A percentile compares a stretch with the other conserved stretches of the same genome.
These are phyloP conservation scores for Malus sylvestris DNA, from an alignment of 306 rosid genomes.

Conservation along the genomic window DNA sequence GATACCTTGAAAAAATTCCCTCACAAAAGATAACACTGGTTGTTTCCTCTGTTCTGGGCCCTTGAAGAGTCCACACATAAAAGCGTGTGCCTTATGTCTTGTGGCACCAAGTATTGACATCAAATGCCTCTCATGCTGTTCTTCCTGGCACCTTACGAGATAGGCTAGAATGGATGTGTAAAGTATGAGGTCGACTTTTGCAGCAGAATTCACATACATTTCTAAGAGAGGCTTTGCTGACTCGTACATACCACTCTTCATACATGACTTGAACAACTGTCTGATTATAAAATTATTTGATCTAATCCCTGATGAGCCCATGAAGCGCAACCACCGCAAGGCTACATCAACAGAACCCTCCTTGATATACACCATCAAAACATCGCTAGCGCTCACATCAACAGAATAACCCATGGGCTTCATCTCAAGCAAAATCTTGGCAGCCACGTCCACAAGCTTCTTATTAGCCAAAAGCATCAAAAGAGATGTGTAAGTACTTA, in stretches of 20 bases:
- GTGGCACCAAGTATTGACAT: constrained; percentile 85
- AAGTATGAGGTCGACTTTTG: constrained; percentile 88
- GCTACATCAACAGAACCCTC: constrained; percentile 90
- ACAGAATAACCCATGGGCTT: constrained; percentile 87
- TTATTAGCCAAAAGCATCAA: constrained; percentile 76
- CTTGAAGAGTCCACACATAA: constrained; percentile 90
- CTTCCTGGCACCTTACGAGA: constrained; percentile 93
- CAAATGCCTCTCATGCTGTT: constrained; percentile 75
- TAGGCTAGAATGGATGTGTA: constrained; percentile 89
- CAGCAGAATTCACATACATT: constrained; percentile 74
- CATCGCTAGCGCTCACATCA: constrained; percentile 89
- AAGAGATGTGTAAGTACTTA: constrained; percentile 75
- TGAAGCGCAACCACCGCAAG: constrained; percentile 85
- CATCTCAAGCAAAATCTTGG: constrained; percentile 88
- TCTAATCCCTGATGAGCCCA: constrained; percentile 89
- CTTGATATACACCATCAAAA: constrained; percentile 87
- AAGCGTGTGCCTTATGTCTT: constrained; percentile 72
- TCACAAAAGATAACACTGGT: constrained; percentile 70
- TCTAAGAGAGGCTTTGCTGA: constrained; percentile 89
- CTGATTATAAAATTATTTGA: constrained; percentile 83
- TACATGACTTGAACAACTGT: constrained; percentile 88
- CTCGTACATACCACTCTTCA: constrained; percentile 75
- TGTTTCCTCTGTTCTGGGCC: constrained; percentile 85
- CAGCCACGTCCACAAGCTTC: constrained; percentile 71
- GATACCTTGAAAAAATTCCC: constrained; percentile 82